These are phyloP conservation scores for Fraxinus angustifolia DNA, from an alignment of 305 asterid species.

Conservation along the genomic window DNA sequence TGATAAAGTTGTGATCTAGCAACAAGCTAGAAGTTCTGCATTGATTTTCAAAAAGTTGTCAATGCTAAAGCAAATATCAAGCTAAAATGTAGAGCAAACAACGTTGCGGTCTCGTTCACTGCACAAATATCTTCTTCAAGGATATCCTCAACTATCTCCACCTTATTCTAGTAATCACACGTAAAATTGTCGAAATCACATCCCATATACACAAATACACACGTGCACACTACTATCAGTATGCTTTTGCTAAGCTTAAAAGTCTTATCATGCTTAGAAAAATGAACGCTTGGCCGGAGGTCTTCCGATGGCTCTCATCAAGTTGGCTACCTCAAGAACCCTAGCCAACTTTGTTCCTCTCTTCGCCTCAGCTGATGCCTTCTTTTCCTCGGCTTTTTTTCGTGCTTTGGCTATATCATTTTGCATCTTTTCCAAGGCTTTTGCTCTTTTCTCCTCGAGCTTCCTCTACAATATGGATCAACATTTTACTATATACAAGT, in stretches of 20 bases:
- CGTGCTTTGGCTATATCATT: conserved; percentile 84
- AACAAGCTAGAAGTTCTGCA: not conserved
- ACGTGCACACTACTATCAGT: not conserved
- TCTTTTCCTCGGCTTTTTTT: conserved; percentile 90
- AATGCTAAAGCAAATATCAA: not conserved
- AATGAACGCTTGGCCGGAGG: conserved; percentile 81
- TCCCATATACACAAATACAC: not conserved
- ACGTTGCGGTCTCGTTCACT: not conserved
- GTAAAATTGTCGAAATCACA: not conserved
- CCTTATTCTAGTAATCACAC: not conserved
- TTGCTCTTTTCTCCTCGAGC: conserved; percentile 85
- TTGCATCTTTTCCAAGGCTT: conserved; percentile 85
- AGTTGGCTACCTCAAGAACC: conserved; percentile 63
- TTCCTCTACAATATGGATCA: conserved; percentile 52
- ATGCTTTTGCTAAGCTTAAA: not conserved
- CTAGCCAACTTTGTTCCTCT: conserved; percentile 91
- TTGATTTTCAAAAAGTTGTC: not conserved
- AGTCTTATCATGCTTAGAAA: conserved; percentile 33
- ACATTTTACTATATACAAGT: not conserved
- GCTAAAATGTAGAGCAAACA: not conserved
- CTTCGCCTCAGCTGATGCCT: conserved; percentile 87
- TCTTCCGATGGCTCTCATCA: conserved; percentile 91
- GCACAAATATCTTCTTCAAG: not conserved
- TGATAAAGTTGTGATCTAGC: not conserved
- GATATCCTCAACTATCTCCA: not conserved